Evolutionary conservation across 2,329 filamentous ascomycete species (phyloP), one percentile per base, ranked within the genome.

Genomic region (Fusarium nanum): DNA sequence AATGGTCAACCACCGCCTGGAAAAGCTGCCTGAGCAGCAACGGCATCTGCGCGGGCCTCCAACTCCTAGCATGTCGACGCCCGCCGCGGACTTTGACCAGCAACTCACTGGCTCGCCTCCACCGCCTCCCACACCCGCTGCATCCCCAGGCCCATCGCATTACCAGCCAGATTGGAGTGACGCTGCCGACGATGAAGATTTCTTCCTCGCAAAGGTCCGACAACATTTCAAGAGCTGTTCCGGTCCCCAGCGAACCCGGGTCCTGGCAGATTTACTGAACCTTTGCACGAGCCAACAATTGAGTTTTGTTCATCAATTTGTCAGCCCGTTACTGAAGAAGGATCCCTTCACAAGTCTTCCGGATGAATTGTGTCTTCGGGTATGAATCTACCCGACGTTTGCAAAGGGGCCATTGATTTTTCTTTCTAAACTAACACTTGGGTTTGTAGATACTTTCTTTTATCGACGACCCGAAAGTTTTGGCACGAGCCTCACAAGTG

Each of bases 251-350:
- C 89, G 93, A 60, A 92, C 94, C 75, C 88, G 92, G 41, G 88
- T 97, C 75, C 84, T 99, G 63, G 93, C 93, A 53, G 94, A 97
- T 78, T 84, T 99, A 60, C 84, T 99, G 70, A 97, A 97, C 76
- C 88, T 97, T 73, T 99, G 96, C 83, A 97, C 97, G 73, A 98
- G 93, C 75, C 94, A 97, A 76, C 92, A 97, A 79, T 85, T 99
- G 72, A 97, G 94, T 81, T 98, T 98, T 78, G 94, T 99, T 22
- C 93, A 97, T 73, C 93, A 97, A 78, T 97, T 97, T 80, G 95
- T 99, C 73, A 95, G 93, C 78, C 96, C 96, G 28, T 83, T 97
- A 67, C 83, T 99, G 70, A 98, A 98, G 82, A 97, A 98, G 80
- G 96, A 99, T 78, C 96, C 96, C 0, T 98, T 99, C 76, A 93